Percentiles rank a stretch among this genome's conserved stretches.
Evolutionary conservation across 768 basidiomycete genomes (phyloP).

Genomic region (Amanita fuliginea): DNA sequence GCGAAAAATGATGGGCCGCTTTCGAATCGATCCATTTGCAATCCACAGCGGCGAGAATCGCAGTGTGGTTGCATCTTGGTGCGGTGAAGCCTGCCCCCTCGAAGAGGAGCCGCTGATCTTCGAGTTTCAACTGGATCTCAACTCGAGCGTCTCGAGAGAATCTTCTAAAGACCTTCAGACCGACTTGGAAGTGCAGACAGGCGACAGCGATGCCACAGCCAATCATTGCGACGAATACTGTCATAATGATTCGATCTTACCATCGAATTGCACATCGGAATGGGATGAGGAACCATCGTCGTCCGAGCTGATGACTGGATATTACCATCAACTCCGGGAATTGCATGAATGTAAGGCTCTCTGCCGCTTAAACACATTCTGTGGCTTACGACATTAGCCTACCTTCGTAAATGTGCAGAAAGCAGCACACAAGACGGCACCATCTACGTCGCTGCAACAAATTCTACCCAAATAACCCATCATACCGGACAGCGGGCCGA

Average conservation of each 20-base stretch:
- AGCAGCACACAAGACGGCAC: not conserved
- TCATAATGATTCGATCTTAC: not conserved
- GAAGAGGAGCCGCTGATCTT: constrained; percentile 50
- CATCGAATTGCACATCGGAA: not conserved
- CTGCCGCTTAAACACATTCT: not conserved
- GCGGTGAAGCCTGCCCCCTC: constrained; percentile 43
- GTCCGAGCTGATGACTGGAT: not conserved
- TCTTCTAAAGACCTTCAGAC: not conserved
- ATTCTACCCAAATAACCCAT: not conserved
- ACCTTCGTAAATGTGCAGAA: constrained; percentile 1
- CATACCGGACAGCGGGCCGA: not conserved
- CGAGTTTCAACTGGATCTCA: constrained; percentile 50
- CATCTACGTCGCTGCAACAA: not conserved
- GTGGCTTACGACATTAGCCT: not conserved
- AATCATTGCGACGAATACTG: not conserved
- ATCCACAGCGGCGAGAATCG: constrained; percentile 42
- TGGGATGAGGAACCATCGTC: not conserved
- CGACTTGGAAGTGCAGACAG: not conserved
- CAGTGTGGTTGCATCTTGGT: constrained; percentile 28
- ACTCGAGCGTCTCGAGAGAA: not conserved
- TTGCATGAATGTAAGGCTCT: not conserved
- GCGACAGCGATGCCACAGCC: not conserved
- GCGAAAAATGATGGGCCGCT: constrained; percentile 69
- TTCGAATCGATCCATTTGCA: constrained; percentile 68
- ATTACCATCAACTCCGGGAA: not conserved